Conservation (phyloP, 768 basidiomycete species). For the Albatrellus ellisii region DNA sequence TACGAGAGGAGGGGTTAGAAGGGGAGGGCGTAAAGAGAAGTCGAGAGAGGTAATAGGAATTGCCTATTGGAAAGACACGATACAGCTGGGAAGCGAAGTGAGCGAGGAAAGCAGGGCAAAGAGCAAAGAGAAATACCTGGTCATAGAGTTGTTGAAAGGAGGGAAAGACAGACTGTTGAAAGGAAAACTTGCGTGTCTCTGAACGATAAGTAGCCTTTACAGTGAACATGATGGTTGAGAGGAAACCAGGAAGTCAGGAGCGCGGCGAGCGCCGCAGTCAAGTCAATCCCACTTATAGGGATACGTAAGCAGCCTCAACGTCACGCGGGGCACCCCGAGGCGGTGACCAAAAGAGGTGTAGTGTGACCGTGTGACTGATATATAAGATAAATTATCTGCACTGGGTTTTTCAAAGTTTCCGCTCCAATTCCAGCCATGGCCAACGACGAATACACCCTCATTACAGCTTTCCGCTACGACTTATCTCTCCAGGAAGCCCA, state of each 20-base stretch:
- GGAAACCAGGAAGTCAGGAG: neutral
- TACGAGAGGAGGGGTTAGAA: conserved; percentile 35
- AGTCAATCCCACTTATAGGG: too few species aligned
- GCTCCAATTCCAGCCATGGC: too few species aligned
- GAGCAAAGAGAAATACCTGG: conserved; percentile 33
- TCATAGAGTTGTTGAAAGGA: conserved; percentile 44
- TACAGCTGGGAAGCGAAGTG: conserved; percentile 35
- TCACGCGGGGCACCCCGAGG: neutral
- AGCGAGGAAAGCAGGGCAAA: conserved; percentile 1
- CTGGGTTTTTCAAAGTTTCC: too few species aligned
- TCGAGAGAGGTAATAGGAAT: conserved; percentile 48
- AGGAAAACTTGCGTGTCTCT: conserved; percentile 58
- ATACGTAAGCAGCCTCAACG: neutral
- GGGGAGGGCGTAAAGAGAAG: conserved; percentile 54
- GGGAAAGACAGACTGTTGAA: conserved; percentile 45
- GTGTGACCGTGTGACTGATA: too few species aligned
- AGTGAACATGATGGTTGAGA: conserved; percentile 40
- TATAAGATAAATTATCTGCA: too few species aligned
- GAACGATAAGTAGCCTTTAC: conserved; percentile 66
- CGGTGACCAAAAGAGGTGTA: too few species aligned
- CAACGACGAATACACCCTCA: conserved; percentile 18
- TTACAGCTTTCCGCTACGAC: conserved; percentile 54
- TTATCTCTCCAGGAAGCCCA: conserved; percentile 25
- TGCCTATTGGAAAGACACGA: conserved; percentile 53
- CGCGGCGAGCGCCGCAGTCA: too few species aligned